These are phyloP conservation scores for Sordariomycetes sp. DNA, from an alignment of 2,329 filamentous ascomycete genomes.

Conservation along the genomic window DNA sequence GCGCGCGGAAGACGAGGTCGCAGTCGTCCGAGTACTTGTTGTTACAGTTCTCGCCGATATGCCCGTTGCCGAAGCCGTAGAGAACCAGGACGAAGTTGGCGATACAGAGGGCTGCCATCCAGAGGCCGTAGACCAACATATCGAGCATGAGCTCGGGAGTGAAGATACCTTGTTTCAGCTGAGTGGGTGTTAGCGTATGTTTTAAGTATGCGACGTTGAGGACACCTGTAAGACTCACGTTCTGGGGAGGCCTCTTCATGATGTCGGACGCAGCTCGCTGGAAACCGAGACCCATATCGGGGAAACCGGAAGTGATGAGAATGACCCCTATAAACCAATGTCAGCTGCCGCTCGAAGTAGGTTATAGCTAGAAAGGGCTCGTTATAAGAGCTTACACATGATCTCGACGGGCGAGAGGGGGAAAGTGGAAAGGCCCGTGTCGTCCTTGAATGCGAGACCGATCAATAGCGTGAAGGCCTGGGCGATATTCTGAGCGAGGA, in stretches of 20 bases:
- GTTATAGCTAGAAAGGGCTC: neutral
- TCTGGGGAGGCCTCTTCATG: conserved; percentile 50
- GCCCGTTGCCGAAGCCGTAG: conserved; percentile 38
- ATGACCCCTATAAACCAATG: conserved; percentile 27
- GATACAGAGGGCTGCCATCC: conserved; percentile 48
- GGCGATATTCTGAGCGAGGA: conserved; percentile 53
- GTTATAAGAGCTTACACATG: conserved; percentile 48
- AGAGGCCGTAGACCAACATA: conserved; percentile 48
- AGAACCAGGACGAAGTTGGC: conserved; percentile 46
- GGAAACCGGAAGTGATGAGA: conserved; percentile 57
- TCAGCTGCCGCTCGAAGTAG: neutral
- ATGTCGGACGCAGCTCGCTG: conserved; percentile 55
- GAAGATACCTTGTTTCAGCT: conserved; percentile 41
- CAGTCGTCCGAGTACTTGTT: conserved; percentile 33
- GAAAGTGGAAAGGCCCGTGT: conserved; percentile 48
- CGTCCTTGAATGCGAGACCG: conserved; percentile 56
- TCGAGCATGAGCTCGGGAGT: conserved; percentile 50
- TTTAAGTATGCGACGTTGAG: neutral
- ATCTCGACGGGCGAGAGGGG: conserved; percentile 59
- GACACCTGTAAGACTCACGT: conserved; percentile 19
- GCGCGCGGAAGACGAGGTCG: conserved; percentile 47
- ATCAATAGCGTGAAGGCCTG: conserved; percentile 54
- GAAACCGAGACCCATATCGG: conserved; percentile 61
- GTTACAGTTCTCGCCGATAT: conserved; percentile 47
- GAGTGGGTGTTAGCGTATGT: neutral